Conservation (phyloP, 805 yeast genomes). For the Candida andamanensis region DNA sequence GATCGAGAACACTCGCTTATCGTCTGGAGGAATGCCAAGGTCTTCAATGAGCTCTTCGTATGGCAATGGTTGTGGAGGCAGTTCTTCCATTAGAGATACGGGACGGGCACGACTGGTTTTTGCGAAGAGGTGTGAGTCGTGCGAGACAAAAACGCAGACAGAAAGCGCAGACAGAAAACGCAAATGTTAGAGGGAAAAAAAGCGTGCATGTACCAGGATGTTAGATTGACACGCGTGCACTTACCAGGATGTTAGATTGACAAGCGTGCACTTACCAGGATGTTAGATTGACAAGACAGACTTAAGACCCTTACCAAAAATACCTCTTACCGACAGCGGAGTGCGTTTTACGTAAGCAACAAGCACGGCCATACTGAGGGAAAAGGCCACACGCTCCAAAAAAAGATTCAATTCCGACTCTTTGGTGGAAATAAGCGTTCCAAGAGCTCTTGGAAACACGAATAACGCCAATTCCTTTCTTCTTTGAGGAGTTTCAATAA, state of each 20-base stretch:
- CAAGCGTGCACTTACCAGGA: too few species aligned
- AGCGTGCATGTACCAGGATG: too few species aligned
- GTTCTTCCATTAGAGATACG: too few species aligned
- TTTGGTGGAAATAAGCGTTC: slow-evolving; percentile 25
- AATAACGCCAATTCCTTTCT: slow-evolving; percentile 45
- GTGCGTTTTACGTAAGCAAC: slow-evolving; percentile 28
- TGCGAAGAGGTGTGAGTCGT: too few species aligned
- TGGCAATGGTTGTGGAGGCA: too few species aligned
- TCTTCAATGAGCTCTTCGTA: slow-evolving; percentile 1
- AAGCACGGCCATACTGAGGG: slow-evolving; percentile 30
- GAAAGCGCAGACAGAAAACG: too few species aligned
- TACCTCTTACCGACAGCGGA: slow-evolving; percentile 29
- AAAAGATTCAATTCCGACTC: slow-evolving; percentile 19
- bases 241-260: too few species aligned
- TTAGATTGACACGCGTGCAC: too few species aligned
- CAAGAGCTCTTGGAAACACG: slow-evolving; percentile 39
- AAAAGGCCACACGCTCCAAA: slow-evolving; percentile 27
- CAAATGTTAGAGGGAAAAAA: too few species aligned
- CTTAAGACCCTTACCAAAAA: slow-evolving; percentile 30
- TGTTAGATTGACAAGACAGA: slow-evolving; percentile 12
- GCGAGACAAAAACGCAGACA: too few species aligned
- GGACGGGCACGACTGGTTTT: too few species aligned
- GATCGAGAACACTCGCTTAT: slow-evolving; percentile 14
- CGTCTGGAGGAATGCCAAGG: slow-evolving; percentile 11
- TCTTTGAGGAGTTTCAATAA: slow-evolving; percentile 35